A percentile compares a stretch with the other conserved stretches of the same genome.
phyloP scores from a whole-genome alignment of 2,329 filamentous ascomycete species.

The Rhexocercosporidium sp. region DNA sequence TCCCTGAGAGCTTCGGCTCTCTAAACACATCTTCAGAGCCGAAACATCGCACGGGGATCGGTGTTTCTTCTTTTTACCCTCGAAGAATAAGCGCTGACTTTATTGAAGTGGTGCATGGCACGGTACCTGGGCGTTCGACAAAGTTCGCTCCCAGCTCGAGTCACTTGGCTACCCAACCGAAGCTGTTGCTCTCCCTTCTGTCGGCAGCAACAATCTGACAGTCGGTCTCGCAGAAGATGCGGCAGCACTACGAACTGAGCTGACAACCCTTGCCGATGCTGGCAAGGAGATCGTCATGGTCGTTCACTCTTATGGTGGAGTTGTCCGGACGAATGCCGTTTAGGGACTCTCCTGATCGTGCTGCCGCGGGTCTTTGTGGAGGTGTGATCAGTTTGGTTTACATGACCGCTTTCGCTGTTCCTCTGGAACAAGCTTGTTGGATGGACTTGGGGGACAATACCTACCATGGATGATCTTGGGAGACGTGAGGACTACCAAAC shows the following conservation, averaged over 20 bases:
- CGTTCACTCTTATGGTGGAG: not conserved
- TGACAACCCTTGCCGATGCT: not conserved
- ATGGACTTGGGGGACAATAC: not conserved
- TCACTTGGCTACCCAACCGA: not conserved
- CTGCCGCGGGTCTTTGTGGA: not conserved
- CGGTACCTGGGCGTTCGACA: slow-evolving; percentile 1
- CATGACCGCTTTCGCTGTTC: not conserved
- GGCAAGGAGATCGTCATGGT: not conserved
- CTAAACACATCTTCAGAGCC: not conserved
- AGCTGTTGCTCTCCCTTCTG: not conserved
- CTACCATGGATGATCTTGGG: slow-evolving; percentile 1
- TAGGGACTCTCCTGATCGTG: not conserved
- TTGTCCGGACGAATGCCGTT: not conserved
- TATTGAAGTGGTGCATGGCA: not conserved
- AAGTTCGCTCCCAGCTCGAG: not conserved
- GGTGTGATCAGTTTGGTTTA: not conserved
- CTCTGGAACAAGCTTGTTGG: not conserved
- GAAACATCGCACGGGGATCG: not conserved
- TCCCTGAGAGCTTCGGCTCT: not conserved
- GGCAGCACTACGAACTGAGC: not conserved
- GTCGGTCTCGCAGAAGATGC: not conserved
- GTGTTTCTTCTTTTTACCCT: not conserved
- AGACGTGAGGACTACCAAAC: not conserved
- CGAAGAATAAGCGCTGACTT: not conserved
- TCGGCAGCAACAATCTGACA: not conserved